Evolutionary conservation across 768 basidiomycete species (phyloP).

Genomic region (Suillus occidentalis): DNA sequence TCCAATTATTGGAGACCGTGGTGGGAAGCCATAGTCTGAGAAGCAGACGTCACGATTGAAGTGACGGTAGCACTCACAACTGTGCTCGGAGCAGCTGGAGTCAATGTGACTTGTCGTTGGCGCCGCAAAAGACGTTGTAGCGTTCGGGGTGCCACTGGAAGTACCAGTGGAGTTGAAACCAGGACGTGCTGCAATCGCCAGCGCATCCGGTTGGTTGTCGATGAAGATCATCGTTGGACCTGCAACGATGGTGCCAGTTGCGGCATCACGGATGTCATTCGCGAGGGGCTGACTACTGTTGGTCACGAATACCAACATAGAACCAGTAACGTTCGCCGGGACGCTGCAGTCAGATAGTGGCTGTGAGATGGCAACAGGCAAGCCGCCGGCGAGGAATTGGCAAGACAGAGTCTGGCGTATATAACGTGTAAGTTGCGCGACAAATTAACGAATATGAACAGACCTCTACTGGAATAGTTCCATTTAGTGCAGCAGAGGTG

Average conservation of each 20-base stretch:
- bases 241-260: conserved; percentile 42
- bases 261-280: conserved; percentile 48
- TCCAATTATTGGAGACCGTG: background rate
- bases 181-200: conserved; percentile 47
- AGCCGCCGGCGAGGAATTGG: conserved; percentile 74
- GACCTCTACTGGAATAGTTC: conserved; percentile 43
- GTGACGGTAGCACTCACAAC: conserved; percentile 34
- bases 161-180: conserved; percentile 12
- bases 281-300: conserved; percentile 59
- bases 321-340: conserved; percentile 68
- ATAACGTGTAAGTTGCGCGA: conserved; percentile 11
- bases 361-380: conserved; percentile 52
- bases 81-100: conserved; percentile 19
- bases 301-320: conserved; percentile 73
- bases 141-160: background rate
- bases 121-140: conserved; percentile 7
- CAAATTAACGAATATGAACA: conserved; percentile 18
- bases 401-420: conserved; percentile 55
- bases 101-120: conserved; percentile 6
- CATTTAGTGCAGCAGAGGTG: conserved; percentile 54
- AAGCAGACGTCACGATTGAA: conserved; percentile 21
- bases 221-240: conserved; percentile 72
- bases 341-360: conserved; percentile 63
- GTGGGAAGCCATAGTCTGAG: background rate
- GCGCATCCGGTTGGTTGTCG: conserved; percentile 54